Evolutionary conservation across 345 rosid genomes (phyloP).

Genomic region (Isatis tinctoria): DNA sequence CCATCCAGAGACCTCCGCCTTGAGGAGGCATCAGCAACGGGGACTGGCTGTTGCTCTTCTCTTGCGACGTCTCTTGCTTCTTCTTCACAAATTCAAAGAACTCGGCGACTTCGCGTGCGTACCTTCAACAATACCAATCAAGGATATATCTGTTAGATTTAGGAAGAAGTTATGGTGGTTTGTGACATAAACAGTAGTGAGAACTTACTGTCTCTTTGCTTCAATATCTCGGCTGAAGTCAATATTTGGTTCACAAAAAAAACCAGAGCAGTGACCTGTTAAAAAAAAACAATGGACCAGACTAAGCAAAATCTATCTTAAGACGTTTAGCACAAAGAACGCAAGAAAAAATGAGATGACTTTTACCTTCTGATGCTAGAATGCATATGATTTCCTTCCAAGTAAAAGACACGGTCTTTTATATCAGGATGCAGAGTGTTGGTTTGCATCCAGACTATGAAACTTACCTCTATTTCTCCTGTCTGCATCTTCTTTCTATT

Average conservation of each 20-base stretch:
- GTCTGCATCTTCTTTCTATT: too few species aligned
- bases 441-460: too few species aligned
- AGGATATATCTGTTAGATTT: neutral
- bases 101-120: constrained; percentile 89
- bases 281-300: constrained; percentile 10
- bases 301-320: neutral
- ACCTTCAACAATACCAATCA: constrained; percentile 42
- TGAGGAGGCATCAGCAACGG: constrained; percentile 52
- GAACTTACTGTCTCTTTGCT: constrained; percentile 82
- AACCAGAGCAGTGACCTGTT: constrained; percentile 93
- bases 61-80: constrained; percentile 49
- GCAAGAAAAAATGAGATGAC: neutral
- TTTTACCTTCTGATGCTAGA: constrained; percentile 90
- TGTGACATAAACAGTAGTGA: neutral
- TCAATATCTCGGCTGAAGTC: constrained; percentile 78
- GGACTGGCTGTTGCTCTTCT: constrained; percentile 31
- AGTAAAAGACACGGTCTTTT: constrained; percentile 74
- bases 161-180: neutral
- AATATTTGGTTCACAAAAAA: constrained; percentile 97
- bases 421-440: constrained; percentile 75
- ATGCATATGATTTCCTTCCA: constrained; percentile 96
- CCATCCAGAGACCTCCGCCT: constrained; percentile 65
- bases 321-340: neutral
- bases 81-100: constrained; percentile 92
- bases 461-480: too few species aligned